phyloP scores from a whole-genome alignment of 345 rosid species.

The Geranium brycei region DNA sequence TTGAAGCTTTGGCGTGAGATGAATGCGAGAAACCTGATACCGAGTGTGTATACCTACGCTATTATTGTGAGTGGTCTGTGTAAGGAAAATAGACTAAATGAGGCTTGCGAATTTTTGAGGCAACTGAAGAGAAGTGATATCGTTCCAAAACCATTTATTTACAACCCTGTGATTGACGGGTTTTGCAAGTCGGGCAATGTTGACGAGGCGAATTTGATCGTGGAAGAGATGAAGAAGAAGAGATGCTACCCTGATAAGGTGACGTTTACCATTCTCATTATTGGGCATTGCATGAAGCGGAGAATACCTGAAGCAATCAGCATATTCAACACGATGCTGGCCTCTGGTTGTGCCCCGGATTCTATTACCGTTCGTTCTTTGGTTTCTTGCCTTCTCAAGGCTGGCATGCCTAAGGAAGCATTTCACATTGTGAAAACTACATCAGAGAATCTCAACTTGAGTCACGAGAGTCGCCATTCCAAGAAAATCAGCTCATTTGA shows the following conservation, averaged over 20 bases:
- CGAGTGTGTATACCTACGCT: slow-evolving; percentile 60
- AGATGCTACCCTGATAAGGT: slow-evolving; percentile 74
- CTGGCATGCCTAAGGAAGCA: slow-evolving; percentile 87
- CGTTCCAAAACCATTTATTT: slow-evolving; percentile 54
- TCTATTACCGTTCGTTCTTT: slow-evolving; percentile 43
- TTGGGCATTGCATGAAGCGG: slow-evolving; percentile 92
- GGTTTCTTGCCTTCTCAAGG: slow-evolving; percentile 68
- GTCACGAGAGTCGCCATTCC: neutral
- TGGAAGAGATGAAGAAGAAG: slow-evolving; percentile 61
- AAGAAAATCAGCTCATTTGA: too few species aligned
- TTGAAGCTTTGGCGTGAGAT: slow-evolving; percentile 61
- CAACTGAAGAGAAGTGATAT: slow-evolving; percentile 37
- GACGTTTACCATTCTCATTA: slow-evolving; percentile 80
- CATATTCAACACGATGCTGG: slow-evolving; percentile 62
- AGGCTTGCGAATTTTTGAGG: slow-evolving; percentile 56
- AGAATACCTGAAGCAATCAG: slow-evolving; percentile 71
- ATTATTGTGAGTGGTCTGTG: slow-evolving; percentile 58
- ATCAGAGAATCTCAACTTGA: slow-evolving; percentile 24
- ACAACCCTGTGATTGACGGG: slow-evolving; percentile 88
- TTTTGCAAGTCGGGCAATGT: slow-evolving; percentile 85
- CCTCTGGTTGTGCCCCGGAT: slow-evolving; percentile 70
- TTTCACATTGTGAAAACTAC: slow-evolving; percentile 26
- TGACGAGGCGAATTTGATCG: slow-evolving; percentile 60
- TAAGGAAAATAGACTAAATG: slow-evolving; percentile 54
- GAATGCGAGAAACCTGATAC: slow-evolving; percentile 38